Evolutionary conservation across 2,329 filamentous ascomycete genomes (phyloP), one percentile per base, ranked within the genome.

Genomic region (Aspergillus sp.): DNA sequence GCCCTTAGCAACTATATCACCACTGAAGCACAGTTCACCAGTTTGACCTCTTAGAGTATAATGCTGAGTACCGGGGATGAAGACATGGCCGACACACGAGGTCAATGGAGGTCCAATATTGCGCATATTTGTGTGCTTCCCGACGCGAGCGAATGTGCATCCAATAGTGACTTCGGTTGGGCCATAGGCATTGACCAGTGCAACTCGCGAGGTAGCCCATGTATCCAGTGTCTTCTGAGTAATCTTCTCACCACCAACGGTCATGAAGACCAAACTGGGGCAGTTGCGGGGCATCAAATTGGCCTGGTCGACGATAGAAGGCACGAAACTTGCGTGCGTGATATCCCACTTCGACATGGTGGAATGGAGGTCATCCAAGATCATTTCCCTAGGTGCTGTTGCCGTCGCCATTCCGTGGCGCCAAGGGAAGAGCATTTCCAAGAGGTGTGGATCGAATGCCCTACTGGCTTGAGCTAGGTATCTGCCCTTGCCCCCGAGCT

Each of bases 191-290:
- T 71, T 71, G 9, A 61, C 60, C 31, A 69, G 58, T 2, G 58
- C 56, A 25, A 66, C 60, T 32, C 60, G 48, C 1, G 59, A 54
- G 2, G 54, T 57, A 6, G 62, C 63, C 68, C 63, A 72, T 2
- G 65, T 65, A 53, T 69, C 64, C n/a, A 67, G 54, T 4, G 64
- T 63, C 32, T 58, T 62, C 48, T 71, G 59, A 1, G 68, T 64
- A 19, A 71, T 70, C 50, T 67, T 70, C 49, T 71, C 69, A 6
- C 69, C 69, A n/a, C 69, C 70, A 36, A 71, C 63, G 42, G 60
- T 64, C 52, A 69, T 60, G 47, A 61, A 68, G 20, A 56, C 55
- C 21, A 69, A 50, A 2, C 60, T 60, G n/a, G 62, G 65, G 21
- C 62, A 64, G 11, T 63, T 54, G 7, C 61, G 53, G 7, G 64